Base-by-base conservation (phyloP, 2,329 filamentous ascomycete genomes). In the Colletotrichum spinosum region DNA sequence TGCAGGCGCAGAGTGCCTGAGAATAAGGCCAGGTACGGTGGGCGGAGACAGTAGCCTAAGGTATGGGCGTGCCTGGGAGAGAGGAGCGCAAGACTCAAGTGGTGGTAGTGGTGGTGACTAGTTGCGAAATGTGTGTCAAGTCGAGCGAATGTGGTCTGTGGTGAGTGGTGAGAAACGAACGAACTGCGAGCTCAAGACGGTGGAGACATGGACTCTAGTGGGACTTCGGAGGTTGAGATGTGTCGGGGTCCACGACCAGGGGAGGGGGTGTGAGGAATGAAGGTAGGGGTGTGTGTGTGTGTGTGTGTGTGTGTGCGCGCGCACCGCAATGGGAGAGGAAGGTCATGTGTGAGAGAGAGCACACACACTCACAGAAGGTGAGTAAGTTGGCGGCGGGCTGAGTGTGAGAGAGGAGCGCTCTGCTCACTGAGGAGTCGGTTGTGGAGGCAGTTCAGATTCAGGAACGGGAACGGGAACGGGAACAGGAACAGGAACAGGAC, bases 171-270 rank as follows among this genome's bases (percentile, higher is more conserved):
- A 55, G 61, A 65, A 60, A 54, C 56, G 50, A 65, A 65, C 61
- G 56, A 60, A 60, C 50, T 34, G 60, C 42, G 11, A 49, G 50
- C 55, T 55, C 61, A 45, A 65, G 42, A 42, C 44, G 49, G 38
- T 60, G 56, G 61, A 60, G 45, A 55, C 37, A 45, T 50, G 57
- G 57, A 46, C 46, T 39, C 38, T 8, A 33, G 52, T 39, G 61
- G 33, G 45, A 11, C 44, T n/a, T 65, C 61, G 62, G 61, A 60
- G 56, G 50, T 55, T 60, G 56, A 65, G 56, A 54, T 60, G 50
- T 60, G 50, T 50, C 49, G 54, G 49, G 60, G 60, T 64, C 50
- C 34, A 50, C 34, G 42, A 15, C 10, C 50, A 50, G 42, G 61
- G 55, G 45, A 17, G 42, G 44, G 10, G 6, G 37, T 38, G 46